phyloP scores from a whole-genome alignment of 2,329 filamentous ascomycete genomes.

The Cordyceps fumosorosea region DNA sequence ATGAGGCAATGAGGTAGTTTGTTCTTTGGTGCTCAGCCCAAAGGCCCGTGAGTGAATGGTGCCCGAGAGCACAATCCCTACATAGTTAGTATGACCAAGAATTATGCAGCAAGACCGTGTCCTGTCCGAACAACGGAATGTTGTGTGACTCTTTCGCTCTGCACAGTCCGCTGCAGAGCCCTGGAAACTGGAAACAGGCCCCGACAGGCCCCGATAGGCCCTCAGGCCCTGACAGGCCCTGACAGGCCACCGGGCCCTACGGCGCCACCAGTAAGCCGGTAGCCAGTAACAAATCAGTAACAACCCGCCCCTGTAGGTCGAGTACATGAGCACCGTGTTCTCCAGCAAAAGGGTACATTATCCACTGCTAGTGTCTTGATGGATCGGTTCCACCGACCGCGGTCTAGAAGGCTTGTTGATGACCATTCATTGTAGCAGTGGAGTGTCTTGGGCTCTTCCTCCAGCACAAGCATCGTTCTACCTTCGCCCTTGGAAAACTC shows the following conservation, averaged over 20 bases:
- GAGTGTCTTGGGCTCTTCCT: neutral
- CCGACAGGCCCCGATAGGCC: neutral
- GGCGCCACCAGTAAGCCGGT: too few relatives aligned
- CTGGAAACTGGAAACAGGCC: too few relatives aligned
- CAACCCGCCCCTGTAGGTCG: neutral
- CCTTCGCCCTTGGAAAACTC: neutral
- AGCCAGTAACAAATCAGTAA: slow-evolving; percentile 7
- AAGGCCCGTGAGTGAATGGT: neutral
- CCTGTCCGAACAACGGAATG: neutral
- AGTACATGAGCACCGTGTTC: neutral
- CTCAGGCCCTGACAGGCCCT: too few relatives aligned
- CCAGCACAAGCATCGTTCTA: neutral
- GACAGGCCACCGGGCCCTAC: too few relatives aligned
- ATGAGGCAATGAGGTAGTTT: neutral
- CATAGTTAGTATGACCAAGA: neutral
- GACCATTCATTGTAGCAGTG: neutral
- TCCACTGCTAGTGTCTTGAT: slow-evolving; percentile 4
- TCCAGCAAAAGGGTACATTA: slow-evolving; percentile 10
- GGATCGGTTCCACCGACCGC: slow-evolving; percentile 10
- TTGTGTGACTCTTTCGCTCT: neutral
- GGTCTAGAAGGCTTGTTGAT: slow-evolving; percentile 8
- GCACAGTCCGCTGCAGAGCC: neutral
- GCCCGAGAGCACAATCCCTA: neutral
- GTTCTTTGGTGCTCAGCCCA: neutral
- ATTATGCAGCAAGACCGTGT: neutral